A percentile compares a stretch with the other conserved stretches of the same genome.
These are phyloP conservation scores for Malania oleifera DNA, from an alignment of 164 flowering plant genomes.

Conservation along the genomic window DNA sequence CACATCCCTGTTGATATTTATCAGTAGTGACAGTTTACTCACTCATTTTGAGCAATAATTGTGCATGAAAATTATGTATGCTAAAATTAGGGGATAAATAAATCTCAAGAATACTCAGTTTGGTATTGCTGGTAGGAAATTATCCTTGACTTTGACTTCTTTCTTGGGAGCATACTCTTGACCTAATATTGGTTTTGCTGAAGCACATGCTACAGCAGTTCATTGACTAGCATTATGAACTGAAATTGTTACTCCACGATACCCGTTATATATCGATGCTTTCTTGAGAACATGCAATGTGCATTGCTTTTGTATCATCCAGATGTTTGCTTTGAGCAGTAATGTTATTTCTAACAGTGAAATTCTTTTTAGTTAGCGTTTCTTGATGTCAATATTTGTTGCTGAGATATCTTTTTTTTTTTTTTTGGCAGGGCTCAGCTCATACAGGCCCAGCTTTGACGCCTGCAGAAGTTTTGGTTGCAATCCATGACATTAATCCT, in stretches of 20 bases:
- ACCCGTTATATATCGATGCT: no score
- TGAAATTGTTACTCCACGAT: neutral
- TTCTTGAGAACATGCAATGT: no score
- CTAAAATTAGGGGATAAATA: no score
- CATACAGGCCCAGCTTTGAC: conserved; percentile 98
- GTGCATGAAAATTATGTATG: no score
- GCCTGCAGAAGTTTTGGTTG: conserved; percentile 94
- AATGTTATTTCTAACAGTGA: neutral
- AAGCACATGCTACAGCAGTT: neutral
- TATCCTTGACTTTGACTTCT: neutral
- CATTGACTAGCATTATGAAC: neutral
- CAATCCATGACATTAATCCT: conserved; percentile 81
- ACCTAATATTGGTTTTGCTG: neutral
- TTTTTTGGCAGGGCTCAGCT: conserved; percentile 81
- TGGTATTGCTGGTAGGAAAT: no score
- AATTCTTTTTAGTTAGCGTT: neutral
- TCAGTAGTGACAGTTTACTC: no score
- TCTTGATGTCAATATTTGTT: neutral
- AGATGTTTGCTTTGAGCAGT: neutral
- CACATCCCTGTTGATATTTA: no score
- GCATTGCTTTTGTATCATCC: neutral
- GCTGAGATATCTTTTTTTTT: neutral
- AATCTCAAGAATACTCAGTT: no score
- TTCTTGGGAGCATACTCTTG: neutral
- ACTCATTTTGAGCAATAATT: no score